Conservation (phyloP, 1,284 basidiomycete species). For the Pterulicium gracile region DNA sequence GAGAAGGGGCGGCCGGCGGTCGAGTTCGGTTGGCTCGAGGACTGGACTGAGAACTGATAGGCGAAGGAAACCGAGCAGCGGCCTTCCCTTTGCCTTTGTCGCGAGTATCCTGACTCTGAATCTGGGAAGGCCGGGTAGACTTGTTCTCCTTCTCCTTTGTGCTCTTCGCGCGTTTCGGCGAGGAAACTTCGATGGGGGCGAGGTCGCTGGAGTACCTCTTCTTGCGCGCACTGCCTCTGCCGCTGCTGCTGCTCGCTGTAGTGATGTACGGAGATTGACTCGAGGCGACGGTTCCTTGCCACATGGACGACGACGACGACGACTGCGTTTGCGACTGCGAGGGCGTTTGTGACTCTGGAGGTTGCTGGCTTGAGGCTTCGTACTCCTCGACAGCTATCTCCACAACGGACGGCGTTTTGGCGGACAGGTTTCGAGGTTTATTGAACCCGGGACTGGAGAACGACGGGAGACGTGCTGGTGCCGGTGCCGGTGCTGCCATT, state of each 20-base stretch:
- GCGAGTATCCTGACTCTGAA: not conserved
- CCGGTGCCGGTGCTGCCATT: no score
- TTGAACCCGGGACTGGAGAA: not conserved
- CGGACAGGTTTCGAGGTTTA: not conserved
- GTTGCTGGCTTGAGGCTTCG: not conserved
- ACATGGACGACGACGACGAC: not conserved
- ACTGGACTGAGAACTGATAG: not conserved
- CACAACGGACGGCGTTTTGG: not conserved
- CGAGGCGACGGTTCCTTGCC: no score
- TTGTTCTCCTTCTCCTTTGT: not conserved
- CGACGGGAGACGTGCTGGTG: not conserved
- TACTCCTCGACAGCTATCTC: not conserved
- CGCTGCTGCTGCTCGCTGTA: not conserved
- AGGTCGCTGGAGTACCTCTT: not conserved
- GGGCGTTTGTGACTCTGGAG: not conserved
- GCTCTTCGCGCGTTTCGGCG: not conserved
- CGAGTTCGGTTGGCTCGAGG: not conserved
- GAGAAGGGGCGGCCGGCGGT: no score
- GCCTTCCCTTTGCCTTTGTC: not conserved
- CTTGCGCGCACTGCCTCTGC: not conserved
- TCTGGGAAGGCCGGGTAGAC: not conserved
- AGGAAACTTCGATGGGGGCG: not conserved
- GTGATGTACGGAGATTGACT: not conserved
- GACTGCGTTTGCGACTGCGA: not conserved
- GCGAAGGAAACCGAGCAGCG: not conserved